Evolutionary conservation across 345 rosid species (phyloP), one percentile per base, ranked within the genome.

Genomic region (Salix dunnii): DNA sequence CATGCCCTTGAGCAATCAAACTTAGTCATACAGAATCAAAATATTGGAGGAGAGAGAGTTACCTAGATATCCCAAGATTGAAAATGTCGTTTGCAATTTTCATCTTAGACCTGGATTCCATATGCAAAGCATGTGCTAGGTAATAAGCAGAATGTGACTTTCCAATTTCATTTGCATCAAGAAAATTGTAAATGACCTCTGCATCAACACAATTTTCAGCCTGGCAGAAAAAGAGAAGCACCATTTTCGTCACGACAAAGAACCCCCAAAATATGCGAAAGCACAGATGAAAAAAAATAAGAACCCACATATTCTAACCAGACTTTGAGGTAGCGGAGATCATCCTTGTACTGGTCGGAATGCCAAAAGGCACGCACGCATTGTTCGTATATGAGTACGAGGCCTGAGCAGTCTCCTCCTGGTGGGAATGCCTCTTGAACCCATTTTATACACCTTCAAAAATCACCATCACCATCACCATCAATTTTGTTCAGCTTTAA

Each of bases 281-380:
- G 4, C 42, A 0, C 17, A 42, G 30, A 13, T 11, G 3, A 30
- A 14, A 6, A 64, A 43, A 76, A 48, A 74, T 35, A 67, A 73
- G 64, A 76, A 78, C 91, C 74, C 79, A 92, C 99, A 78, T 96
- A 96, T 91, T 96, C 97, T 74, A 96, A 79, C 99, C 98, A 96
- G n/a, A 91, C 85, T 90, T 93, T 96, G 76, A 93, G 97, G 79
- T 93, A 96, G 69, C 99, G 98, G 48, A 91, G 89, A 83, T 96
- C 99, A 58, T 91, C 88, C 89, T 85, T 96, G 84, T 93, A 91
- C 67, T 76, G 86, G 4, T 91, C 91, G 0, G 87, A 88, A 83
- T 91, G 89, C 98, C 99, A 96, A 49, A 93, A 96, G 27, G 83
- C 73, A 20, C 99, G 96, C 20, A 93, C 99, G 58, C 98, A 96